Conservation (phyloP, 345 rosid genomes). For the Rhizophora apiculata region DNA sequence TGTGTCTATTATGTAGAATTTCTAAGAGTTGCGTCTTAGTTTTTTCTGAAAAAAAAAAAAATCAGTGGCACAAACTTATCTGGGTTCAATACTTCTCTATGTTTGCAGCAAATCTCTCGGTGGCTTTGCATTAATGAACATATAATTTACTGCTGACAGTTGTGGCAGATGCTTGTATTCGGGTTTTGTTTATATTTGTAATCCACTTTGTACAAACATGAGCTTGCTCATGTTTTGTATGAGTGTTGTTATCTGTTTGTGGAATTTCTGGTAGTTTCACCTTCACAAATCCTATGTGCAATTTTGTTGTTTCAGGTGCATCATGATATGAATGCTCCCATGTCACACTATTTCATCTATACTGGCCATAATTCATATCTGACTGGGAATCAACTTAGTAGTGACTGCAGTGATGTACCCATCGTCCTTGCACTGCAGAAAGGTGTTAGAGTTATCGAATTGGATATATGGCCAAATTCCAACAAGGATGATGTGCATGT, state of each 20-base stretch:
- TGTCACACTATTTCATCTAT: conserved; percentile 83
- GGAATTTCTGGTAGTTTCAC: background rate
- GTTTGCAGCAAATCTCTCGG: too few species aligned
- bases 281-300: background rate
- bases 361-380: conserved; percentile 94
- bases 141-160: too few species aligned
- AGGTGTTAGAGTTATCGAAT: conserved; percentile 91
- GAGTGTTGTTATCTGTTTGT: background rate
- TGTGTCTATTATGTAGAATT: too few species aligned
- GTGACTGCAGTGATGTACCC: conserved; percentile 91
- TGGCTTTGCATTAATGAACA: too few species aligned
- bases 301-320: conserved; percentile 56
- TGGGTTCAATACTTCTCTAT: too few species aligned
- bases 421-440: conserved; percentile 63
- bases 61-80: too few species aligned
- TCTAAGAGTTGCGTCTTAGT: too few species aligned
- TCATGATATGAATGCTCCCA: conserved; percentile 79
- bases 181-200: too few species aligned
- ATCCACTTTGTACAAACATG: too few species aligned
- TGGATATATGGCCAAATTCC: conserved; percentile 94
- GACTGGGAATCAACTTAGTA: conserved; percentile 91
- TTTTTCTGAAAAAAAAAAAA: too few species aligned
- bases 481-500: conserved; percentile 63
- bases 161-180: too few species aligned
- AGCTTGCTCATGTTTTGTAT: too few species aligned